Base-by-base conservation (phyloP, 768 basidiomycete genomes). In the Favolaschia claudopus region DNA sequence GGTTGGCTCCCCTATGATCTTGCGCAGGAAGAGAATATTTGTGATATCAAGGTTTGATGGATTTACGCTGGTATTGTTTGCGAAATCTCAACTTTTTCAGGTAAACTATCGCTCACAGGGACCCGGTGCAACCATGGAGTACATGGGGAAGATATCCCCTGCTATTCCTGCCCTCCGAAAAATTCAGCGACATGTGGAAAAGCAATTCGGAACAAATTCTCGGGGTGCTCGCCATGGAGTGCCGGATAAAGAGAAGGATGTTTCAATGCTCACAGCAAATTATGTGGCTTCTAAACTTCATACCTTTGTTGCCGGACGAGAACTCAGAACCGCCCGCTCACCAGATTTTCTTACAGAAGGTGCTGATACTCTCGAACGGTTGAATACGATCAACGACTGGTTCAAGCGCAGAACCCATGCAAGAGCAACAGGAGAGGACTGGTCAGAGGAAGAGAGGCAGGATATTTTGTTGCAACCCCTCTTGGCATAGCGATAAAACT, bases 181-280 rank as follows among this genome's bases (percentile, higher is more conserved):
- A n/a, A n/a, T n/a, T n/a, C n/a, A n/a, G n/a, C n/a, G n/a, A n/a
- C n/a, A n/a, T n/a, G n/a, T n/a, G n/a, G n/a, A n/a, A n/a, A n/a
- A n/a, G n/a, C n/a, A n/a, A n/a, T n/a, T n/a, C n/a, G n/a, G n/a
- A n/a, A n/a, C n/a, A n/a, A n/a, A n/a, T n/a, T n/a, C n/a, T n/a
- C n/a, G n/a, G n/a, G n/a, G n/a, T n/a, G n/a, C n/a, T n/a, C n/a
- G n/a, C n/a, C n/a, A n/a, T n/a, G 54, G 47, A 12, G 29, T 44
- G 3, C 58, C 62, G 9, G 48, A 64, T 22, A 66, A 66, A 36
- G 62, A 63, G 27, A 8, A 7, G 8, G 65, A 66, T 53, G 51
- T 64, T 37, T 36, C 32, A n/a, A 50, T 19, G 19, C 60, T 64
- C 12, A 51, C 42, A 8, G 33, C 37, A 10, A 37, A 54, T 27